These are phyloP conservation scores for Salisapilia sapeloensis DNA, from an alignment of 352 stramenopile genomes.

Conservation along the genomic window DNA sequence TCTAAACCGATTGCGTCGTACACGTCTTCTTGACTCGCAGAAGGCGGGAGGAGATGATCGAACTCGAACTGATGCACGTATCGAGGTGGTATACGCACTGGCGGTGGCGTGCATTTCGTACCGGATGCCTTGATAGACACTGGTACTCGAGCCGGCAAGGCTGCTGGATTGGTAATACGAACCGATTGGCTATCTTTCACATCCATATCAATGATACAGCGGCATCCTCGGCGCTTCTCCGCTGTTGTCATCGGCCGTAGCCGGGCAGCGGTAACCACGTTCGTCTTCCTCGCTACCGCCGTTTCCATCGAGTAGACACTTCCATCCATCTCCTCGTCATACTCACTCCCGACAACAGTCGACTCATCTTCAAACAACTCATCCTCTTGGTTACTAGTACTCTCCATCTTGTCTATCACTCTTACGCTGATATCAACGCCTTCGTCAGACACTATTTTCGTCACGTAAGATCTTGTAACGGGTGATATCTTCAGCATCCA, in stretches of 20 bases:
- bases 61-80: slow-evolving; percentile 6
- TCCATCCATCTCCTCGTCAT: too few relatives aligned
- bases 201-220: slow-evolving; percentile 39
- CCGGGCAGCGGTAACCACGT: slow-evolving; percentile 53
- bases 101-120: neutral
- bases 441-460: too few relatives aligned
- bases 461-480: too few relatives aligned
- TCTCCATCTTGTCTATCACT: too few relatives aligned
- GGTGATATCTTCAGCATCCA: too few relatives aligned
- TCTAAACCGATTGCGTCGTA: slow-evolving; percentile 40
- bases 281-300: slow-evolving; percentile 5
- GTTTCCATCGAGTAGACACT: too few relatives aligned
- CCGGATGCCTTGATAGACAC: slow-evolving; percentile 5
- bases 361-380: too few relatives aligned
- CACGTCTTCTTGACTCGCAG: slow-evolving; percentile 25
- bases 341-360: too few relatives aligned
- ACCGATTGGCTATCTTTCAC: slow-evolving; percentile 18
- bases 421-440: too few relatives aligned
- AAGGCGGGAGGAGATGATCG: slow-evolving; percentile 8
- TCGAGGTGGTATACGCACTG: slow-evolving; percentile 2
- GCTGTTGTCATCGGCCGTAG: slow-evolving; percentile 48
- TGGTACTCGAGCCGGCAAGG: slow-evolving; percentile 11
- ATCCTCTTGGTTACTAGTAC: too few relatives aligned
- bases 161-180: slow-evolving; percentile 11
- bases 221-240: slow-evolving; percentile 40